Conservation (phyloP, 148 eudicot genomes). For the Fagopyrum esculentum region DNA sequence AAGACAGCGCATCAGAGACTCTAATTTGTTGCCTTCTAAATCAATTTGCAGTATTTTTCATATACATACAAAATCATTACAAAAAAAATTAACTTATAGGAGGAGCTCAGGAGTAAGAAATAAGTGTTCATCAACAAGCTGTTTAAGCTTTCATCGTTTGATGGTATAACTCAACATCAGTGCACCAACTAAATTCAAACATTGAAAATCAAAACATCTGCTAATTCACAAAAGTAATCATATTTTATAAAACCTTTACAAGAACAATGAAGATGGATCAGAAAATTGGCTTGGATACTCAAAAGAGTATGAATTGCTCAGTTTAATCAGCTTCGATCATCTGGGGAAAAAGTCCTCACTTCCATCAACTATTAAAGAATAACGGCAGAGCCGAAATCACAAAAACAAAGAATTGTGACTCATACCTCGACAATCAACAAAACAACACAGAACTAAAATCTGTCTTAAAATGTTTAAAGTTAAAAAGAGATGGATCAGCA, state of each 20-base stretch:
- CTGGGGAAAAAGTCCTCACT: conserved; percentile 28
- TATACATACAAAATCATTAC: neutral
- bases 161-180: neutral
- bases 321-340: conserved; percentile 26
- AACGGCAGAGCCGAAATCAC: too few relatives aligned
- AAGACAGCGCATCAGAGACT: conserved; percentile 6
- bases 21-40: neutral
- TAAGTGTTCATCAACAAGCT: neutral
- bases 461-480: too few relatives aligned
- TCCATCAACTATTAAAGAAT: conserved; percentile 10
- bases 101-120: neutral
- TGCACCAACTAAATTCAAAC: neutral
- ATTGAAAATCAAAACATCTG: neutral
- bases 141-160: neutral
- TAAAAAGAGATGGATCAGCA: neutral
- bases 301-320: conserved; percentile 16
- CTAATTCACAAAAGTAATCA: too few relatives aligned
- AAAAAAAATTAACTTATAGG: neutral
- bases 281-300: conserved; percentile 24
- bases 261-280: neutral
- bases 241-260: too few relatives aligned
- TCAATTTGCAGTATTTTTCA: neutral
- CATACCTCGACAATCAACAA: too few relatives aligned
- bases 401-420: too few relatives aligned
- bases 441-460: too few relatives aligned